A percentile compares a stretch with the other conserved stretches of the same genome.
Conservation (phyloP, 352 stramenopile species). For the Ophiocytium majus region DNA sequence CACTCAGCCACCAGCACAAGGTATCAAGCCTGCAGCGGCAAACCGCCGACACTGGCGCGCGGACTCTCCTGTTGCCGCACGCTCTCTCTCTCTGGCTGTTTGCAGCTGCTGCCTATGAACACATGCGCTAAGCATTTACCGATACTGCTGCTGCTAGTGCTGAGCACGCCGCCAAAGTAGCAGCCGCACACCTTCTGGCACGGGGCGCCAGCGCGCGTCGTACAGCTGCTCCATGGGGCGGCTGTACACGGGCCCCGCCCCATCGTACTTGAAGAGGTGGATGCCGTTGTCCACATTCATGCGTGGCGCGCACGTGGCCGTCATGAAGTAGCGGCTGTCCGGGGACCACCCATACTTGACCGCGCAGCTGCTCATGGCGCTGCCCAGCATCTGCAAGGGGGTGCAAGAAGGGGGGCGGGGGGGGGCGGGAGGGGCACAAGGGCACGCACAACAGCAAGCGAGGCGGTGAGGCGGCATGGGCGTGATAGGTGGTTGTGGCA, state of each 20-base stretch:
- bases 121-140: neutral
- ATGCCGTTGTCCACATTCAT: conserved; percentile 98
- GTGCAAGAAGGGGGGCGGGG: neutral
- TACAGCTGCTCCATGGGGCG: conserved; percentile 37
- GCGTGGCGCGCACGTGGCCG: conserved; percentile 90
- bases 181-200: conserved; percentile 24
- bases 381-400: conserved; percentile 57
- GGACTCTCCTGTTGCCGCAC: no score
- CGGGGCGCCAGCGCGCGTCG: conserved; percentile 73
- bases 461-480: neutral
- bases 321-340: conserved; percentile 89
- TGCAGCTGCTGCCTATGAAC: neutral
- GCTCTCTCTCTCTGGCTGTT: no score
- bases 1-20: no score
- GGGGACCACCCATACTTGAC: conserved; percentile 84
- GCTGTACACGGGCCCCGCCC: conserved; percentile 70
- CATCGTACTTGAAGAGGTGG: conserved; percentile 90
- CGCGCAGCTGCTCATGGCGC: conserved; percentile 55
- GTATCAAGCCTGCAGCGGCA: no score
- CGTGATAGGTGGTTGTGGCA: neutral
- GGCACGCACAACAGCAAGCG: neutral
- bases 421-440: neutral
- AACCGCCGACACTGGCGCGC: no score
- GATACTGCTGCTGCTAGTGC: neutral
- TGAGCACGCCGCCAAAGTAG: neutral